Evolutionary conservation across 1,139 yeast species (phyloP).

Genomic region (Hyphopichia buzzinii): DNA sequence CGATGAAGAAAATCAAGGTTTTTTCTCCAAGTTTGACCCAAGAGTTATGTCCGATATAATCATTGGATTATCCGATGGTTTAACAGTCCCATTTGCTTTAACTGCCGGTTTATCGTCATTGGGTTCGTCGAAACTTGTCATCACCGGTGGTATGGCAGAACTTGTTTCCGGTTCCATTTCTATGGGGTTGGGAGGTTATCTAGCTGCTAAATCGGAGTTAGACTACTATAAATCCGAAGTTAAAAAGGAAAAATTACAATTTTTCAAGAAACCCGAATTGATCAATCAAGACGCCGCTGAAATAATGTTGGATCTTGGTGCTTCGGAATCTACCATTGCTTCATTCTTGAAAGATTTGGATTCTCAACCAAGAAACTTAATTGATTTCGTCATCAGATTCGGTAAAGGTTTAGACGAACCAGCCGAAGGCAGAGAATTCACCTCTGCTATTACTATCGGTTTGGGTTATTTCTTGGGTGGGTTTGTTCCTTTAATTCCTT

Average conservation of each 20-base stretch:
- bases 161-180: slow-evolving; percentile 80
- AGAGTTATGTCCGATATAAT: slow-evolving; percentile 79
- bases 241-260: slow-evolving; percentile 64
- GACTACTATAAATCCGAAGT: slow-evolving; percentile 73
- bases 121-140: slow-evolving; percentile 72
- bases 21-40: slow-evolving; percentile 54
- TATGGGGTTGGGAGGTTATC: slow-evolving; percentile 82
- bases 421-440: slow-evolving; percentile 72
- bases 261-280: slow-evolving; percentile 61
- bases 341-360: slow-evolving; percentile 69
- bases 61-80: slow-evolving; percentile 77
- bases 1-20: slow-evolving; percentile 25
- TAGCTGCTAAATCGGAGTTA: slow-evolving; percentile 77
- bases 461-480: slow-evolving; percentile 76
- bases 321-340: slow-evolving; percentile 62
- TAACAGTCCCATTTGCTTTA: slow-evolving; percentile 81
- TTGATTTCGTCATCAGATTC: slow-evolving; percentile 69
- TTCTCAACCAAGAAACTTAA: slow-evolving; percentile 61
- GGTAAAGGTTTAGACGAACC: slow-evolving; percentile 82
- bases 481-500: slow-evolving; percentile 75
- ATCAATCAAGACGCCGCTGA: slow-evolving; percentile 71
- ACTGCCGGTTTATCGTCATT: slow-evolving; percentile 79
- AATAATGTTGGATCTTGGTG: slow-evolving; percentile 67
- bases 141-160: slow-evolving; percentile 86
- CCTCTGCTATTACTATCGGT: slow-evolving; percentile 77